phyloP scores from a whole-genome alignment of 148 eudicot genomes.

The Oxyria digyna region DNA sequence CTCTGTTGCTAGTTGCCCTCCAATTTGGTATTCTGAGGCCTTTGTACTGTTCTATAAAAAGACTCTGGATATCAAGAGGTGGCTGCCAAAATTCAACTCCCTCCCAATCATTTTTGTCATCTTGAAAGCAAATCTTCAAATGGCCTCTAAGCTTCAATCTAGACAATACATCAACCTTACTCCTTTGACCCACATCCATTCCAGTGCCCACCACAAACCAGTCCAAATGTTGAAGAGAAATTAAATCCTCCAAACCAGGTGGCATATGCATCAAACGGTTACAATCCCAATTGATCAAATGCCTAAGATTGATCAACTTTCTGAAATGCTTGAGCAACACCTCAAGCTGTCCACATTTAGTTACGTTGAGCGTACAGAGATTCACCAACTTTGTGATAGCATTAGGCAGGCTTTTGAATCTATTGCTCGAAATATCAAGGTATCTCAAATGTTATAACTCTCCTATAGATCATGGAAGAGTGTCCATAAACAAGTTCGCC shows the following conservation, averaged over 20 bases:
- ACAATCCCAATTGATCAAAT: not conserved
- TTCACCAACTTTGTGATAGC: constrained; percentile 23
- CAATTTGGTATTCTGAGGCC: not conserved
- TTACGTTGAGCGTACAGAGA: constrained; percentile 16
- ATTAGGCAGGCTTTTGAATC: not conserved
- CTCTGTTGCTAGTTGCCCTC: not conserved
- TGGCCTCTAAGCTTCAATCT: not conserved
- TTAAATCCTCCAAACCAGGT: not conserved
- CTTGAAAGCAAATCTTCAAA: not conserved
- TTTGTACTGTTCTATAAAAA: not conserved
- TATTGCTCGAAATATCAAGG: constrained; percentile 16
- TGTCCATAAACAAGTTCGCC: not conserved
- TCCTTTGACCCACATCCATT: not conserved
- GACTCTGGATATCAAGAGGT: not conserved
- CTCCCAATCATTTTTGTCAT: not conserved
- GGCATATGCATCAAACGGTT: not conserved
- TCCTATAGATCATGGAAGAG: not conserved
- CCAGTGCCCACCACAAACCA: not conserved
- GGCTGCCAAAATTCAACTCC: not conserved
- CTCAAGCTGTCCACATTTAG: not conserved
- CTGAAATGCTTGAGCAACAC: constrained; percentile 7
- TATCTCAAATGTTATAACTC: constrained; percentile 19
- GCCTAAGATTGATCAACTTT: constrained; percentile 11
- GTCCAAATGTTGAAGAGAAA: not conserved
- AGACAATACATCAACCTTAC: not conserved